These are phyloP conservation scores for Musa schizocarpa DNA, from an alignment of 176 grass and related monocot species.

Conservation along the genomic window DNA sequence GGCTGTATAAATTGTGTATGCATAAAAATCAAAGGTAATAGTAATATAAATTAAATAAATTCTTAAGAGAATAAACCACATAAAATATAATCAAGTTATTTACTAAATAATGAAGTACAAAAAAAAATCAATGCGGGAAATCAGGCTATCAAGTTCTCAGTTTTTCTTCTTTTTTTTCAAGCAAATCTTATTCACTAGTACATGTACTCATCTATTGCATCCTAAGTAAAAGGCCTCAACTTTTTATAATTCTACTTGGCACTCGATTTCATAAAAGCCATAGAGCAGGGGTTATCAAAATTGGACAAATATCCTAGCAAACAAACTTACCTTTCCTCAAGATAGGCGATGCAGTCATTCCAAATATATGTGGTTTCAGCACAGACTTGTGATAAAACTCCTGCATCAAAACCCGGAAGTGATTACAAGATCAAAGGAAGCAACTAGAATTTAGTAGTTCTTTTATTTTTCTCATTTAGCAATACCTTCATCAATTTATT, in stretches of 20 bases:
- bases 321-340: constrained; percentile 61
- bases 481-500: constrained; percentile 88
- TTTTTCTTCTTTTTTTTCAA: too few species aligned
- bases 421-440: neutral
- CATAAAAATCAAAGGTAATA: too few species aligned
- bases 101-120: too few species aligned
- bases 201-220: too few species aligned
- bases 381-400: constrained; percentile 74
- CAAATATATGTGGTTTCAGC: constrained; percentile 57
- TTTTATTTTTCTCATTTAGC: neutral
- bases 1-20: neutral
- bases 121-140: too few species aligned
- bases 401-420: constrained; percentile 22
- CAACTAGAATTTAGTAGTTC: constrained; percentile 5
- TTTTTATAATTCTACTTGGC: neutral
- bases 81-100: too few species aligned
- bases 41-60: too few species aligned
- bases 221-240: neutral
- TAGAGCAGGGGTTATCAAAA: neutral
- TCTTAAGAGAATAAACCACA: too few species aligned
- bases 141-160: too few species aligned
- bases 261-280: neutral
- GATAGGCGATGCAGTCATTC: constrained; percentile 81
- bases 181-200: too few species aligned
- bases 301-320: neutral